phyloP scores from a whole-genome alignment of 495 filamentous ascomycete genomes.

The Trichoderma orchidacearum region DNA sequence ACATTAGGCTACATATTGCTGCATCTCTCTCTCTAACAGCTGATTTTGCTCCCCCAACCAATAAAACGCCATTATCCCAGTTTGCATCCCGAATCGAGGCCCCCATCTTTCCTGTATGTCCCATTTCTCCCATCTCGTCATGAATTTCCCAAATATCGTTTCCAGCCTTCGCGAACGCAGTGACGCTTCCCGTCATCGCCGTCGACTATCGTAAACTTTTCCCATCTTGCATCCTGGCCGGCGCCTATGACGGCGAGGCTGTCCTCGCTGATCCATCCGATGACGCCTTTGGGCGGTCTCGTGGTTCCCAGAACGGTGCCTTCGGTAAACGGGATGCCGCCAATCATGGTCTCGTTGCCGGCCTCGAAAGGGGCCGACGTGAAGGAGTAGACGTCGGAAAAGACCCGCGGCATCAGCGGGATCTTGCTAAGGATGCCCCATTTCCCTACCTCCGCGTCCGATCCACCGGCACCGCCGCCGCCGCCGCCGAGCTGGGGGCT shows the following conservation, averaged over 20 bases:
- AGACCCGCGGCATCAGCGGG: slow-evolving; percentile 63
- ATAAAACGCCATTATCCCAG: not conserved
- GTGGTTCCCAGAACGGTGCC: slow-evolving; percentile 28
- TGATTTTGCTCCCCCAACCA: not conserved
- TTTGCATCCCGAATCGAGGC: not conserved
- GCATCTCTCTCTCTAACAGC: not conserved
- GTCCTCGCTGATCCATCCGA: slow-evolving; percentile 61
- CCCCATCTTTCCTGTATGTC: not conserved
- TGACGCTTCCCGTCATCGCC: slow-evolving; percentile 46
- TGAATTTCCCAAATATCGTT: slow-evolving; percentile 49
- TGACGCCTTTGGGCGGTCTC: slow-evolving; percentile 57
- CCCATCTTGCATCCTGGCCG: slow-evolving; percentile 66
- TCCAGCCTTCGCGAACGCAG: slow-evolving; percentile 64
- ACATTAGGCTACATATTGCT: not conserved
- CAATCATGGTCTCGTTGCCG: slow-evolving; percentile 49
- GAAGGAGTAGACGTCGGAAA: slow-evolving; percentile 77
- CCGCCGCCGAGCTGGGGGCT: not conserved
- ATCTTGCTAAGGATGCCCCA: slow-evolving; percentile 71
- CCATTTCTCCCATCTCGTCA: slow-evolving; percentile 1
- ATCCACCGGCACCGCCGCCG: too few relatives aligned
- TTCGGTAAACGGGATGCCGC: slow-evolving; percentile 16
- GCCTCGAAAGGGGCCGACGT: slow-evolving; percentile 62
- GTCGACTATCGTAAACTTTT: slow-evolving; percentile 55
- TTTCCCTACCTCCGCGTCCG: slow-evolving; percentile 45
- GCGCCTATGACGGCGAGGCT: slow-evolving; percentile 67